Base-by-base conservation (phyloP, 805 yeast species). In the Phaffomyces antillensis region DNA sequence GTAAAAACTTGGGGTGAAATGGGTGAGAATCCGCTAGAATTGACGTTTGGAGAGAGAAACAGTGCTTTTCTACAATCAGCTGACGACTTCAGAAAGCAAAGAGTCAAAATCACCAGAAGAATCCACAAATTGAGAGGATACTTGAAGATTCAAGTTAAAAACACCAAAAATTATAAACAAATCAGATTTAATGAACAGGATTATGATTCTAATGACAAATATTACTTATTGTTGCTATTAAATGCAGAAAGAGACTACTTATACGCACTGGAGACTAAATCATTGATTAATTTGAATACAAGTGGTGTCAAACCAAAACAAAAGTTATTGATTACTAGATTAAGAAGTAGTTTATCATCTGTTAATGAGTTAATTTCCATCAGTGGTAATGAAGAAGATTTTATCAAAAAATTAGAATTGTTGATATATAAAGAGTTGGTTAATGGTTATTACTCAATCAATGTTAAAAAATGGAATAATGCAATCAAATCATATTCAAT, bases 201-300 rank as follows among this genome's bases (percentile, higher is more conserved):
- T 45, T 81, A 81, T 51, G 71, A 64, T 5, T 49, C 61, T 18
- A 77, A 86, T 53, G 60, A 63, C 12, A 66, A 73, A 49, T 77
- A 66, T 57, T 91, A 82, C 31, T 68, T 72, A 35, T 64, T 88
- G 24, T 62, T 79, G n/a, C 66, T 89, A 23, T 68, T 79, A 46
- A 73, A 75, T n/a, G 80, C 84, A 2, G 98, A 93, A 63, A 75
- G 96, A 58, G 86, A 87, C 53, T 67, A 81, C 58, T 70, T 87
- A 28, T 77, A 73, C 53, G 83, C 90, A 1, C 72, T 79, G 60
- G 89, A 83, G 61, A 70, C 80, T 43, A 76, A 76, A 48, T 64
- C 74, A 11, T 62, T 73, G 40, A 62, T 78, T 48, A 86, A 78
- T 49, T 71, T 78, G 36, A 74, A 75, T 47, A 36, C 64, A 31